Evolutionary conservation across 2,329 filamentous ascomycete species (phyloP), one percentile per base, ranked within the genome.

Genomic region (Harringtonia lauricola): DNA sequence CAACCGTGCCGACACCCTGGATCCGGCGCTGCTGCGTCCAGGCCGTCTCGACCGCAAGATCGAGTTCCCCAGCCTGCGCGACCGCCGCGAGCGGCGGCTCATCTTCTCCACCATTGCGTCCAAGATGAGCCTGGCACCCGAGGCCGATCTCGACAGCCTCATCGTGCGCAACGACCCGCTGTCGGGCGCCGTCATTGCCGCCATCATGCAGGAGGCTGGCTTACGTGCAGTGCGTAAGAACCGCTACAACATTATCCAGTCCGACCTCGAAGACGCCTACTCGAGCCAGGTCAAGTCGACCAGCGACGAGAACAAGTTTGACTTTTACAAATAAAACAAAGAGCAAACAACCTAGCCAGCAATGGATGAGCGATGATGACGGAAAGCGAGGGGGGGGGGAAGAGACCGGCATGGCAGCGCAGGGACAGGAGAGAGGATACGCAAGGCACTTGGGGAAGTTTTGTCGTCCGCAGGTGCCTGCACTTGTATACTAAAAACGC

Each of bases 131-230:
- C 70, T 98, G 54, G 89, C 88, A 13, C 92, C 92, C 38, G 92
- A 98, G 64, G 92, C 95, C 44, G 92, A 98, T 61, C 72, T 98
- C 50, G 92, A 98, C 66, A 92, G 85, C 52, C 70, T 98, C 57
- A 98, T 98, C 58, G 88, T 95, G 52, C 81, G 92, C 57, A 98
- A 96, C 60, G 92, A 98, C 61, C 92, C 92, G 2, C 70, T 98
- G 39, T 94, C 86, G 39, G 92, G 92, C 55, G 92, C 92, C 45
- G 83, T 98, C 55, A 98, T 98, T 61, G 89, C 92, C 39, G 92
- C 92, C 41, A 95, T 98, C 61, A 98, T 98, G 92, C 92, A 98
- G 65, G 92, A 98, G 68, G 92, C 92, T 28, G 92, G 92, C 53
- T 72, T 98, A 54, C 79, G 89, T 53, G 90, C 90, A 22, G 90